Evolutionary conservation across 2,329 filamentous ascomycete genomes (phyloP).

Genomic region (Hypoxylon sp.): DNA sequence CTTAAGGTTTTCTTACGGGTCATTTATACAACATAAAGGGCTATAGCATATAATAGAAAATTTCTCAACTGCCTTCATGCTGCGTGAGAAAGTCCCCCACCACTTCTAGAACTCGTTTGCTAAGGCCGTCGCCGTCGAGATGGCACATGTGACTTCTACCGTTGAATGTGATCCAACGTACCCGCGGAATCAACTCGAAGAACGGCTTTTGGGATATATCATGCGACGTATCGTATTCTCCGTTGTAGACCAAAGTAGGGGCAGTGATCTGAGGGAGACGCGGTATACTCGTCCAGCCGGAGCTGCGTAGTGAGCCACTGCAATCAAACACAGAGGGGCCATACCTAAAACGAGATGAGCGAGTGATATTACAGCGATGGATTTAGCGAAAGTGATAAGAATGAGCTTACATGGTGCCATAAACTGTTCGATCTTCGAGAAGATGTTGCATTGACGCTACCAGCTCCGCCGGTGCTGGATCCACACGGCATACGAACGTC

Average conservation of each 20-base stretch:
- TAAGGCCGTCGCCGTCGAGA: constrained; percentile 31
- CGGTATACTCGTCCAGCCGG: constrained; percentile 34
- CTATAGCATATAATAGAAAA: too few relatives aligned
- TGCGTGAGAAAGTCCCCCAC: constrained; percentile 34
- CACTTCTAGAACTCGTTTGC: constrained; percentile 33
- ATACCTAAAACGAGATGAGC: constrained; percentile 25
- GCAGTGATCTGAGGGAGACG: constrained; percentile 35
- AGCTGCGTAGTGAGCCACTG: constrained; percentile 30
- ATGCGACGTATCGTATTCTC: constrained; percentile 41
- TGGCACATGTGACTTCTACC: constrained; percentile 38
- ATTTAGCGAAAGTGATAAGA: neutral
- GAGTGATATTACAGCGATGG: too few relatives aligned
- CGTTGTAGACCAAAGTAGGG: constrained; percentile 40
- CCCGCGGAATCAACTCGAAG: constrained; percentile 39
- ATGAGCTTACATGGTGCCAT: constrained; percentile 34
- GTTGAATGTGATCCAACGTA: constrained; percentile 39
- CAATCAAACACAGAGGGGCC: constrained; percentile 31
- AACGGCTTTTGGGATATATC: constrained; percentile 38
- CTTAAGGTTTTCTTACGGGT: too few relatives aligned
- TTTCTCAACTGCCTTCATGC: neutral
- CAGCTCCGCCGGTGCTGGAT: constrained; percentile 29
- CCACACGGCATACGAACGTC: constrained; percentile 30
- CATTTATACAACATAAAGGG: too few relatives aligned
- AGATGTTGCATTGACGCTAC: constrained; percentile 26
- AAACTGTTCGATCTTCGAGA: constrained; percentile 33